Percentiles rank a stretch among this genome's conserved stretches.
phyloP scores from a whole-genome alignment of 305 asterid species.

The Nicotiana rustica region DNA sequence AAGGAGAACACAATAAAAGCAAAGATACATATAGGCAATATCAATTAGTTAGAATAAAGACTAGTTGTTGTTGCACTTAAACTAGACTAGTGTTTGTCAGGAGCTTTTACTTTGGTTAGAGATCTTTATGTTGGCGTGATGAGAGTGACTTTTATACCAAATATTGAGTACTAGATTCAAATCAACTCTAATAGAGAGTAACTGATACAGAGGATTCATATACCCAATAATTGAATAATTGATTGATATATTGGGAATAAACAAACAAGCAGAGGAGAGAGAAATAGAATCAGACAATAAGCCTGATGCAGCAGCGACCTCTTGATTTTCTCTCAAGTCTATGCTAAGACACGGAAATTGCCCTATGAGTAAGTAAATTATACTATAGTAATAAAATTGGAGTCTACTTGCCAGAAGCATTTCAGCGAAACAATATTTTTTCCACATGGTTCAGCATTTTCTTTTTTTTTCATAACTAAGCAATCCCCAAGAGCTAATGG shows the following conservation, averaged over 20 bases:
- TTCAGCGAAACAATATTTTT: background rate
- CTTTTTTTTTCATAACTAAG: background rate
- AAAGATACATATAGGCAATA: background rate
- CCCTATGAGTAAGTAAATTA: background rate
- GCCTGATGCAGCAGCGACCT: background rate
- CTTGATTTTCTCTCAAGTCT: constrained; percentile 20
- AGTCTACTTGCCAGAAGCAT: constrained; percentile 1
- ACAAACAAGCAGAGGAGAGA: background rate
- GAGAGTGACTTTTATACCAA: background rate
- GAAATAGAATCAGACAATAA: background rate
- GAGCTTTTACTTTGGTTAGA: constrained; percentile 21
- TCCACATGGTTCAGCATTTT: background rate
- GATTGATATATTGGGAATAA: constrained; percentile 14
- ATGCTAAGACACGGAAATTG: constrained; percentile 13
- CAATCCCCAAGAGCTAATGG: background rate
- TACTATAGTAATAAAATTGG: background rate
- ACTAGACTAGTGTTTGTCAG: background rate
- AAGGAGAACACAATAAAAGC: background rate
- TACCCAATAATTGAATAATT: background rate
- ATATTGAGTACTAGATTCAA: constrained; percentile 5
- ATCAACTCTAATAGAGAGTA: background rate
- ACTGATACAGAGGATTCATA: constrained; percentile 9
- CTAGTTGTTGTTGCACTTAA: background rate
- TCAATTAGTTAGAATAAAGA: constrained; percentile 10
- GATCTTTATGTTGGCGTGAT: constrained; percentile 4